Base-by-base conservation (phyloP, 305 asterid genomes). In the Solanum hybrid region DNA sequence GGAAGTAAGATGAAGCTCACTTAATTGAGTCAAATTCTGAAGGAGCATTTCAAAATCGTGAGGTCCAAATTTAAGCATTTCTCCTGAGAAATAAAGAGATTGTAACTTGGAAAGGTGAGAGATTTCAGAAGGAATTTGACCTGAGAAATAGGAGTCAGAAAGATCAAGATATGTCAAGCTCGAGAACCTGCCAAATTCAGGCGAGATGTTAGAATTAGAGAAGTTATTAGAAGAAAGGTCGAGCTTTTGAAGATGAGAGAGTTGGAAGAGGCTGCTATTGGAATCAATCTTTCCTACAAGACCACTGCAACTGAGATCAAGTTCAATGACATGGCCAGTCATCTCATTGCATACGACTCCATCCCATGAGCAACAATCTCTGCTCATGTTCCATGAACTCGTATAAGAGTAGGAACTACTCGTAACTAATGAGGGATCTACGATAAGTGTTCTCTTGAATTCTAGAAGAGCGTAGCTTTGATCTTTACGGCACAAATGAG, bases 261-360 rank as follows among this genome's bases (percentile, higher is more conserved):
- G 69, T 56, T 56, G 69, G 69, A 56, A 56, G 12, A 64, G 27
- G 73, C 73, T 64, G 27, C 73, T 64, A 64, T 64, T 64, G 27
- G 73, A 64, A 64, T 64, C 73, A 64, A 64, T 9, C 73, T 64
- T 24, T 24, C 76, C 76, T 69, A 69, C 76, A 24, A 69, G 32
- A 69, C 32, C 0, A 0, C 0, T 24, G 76, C 4, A 69, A 1
- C 16, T 24, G 16, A 69, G 76, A 11, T 69, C 0, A 69, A 69
- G 17, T 24, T 69, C 76, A 24, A 69, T 69, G 4, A 10, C 17
- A 69, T 69, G 7, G 31, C 76, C 76, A 69, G 76, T 24, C 76
- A 26, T 24, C 76, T 69, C 17, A 69, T 69, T 1, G 14, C 76
- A 69, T 24, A 69, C 17, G 4, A 69, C 16, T 69, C 76, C 76